Base-by-base conservation (phyloP, 257 asterid species). In the Solanum bulbocastanum region DNA sequence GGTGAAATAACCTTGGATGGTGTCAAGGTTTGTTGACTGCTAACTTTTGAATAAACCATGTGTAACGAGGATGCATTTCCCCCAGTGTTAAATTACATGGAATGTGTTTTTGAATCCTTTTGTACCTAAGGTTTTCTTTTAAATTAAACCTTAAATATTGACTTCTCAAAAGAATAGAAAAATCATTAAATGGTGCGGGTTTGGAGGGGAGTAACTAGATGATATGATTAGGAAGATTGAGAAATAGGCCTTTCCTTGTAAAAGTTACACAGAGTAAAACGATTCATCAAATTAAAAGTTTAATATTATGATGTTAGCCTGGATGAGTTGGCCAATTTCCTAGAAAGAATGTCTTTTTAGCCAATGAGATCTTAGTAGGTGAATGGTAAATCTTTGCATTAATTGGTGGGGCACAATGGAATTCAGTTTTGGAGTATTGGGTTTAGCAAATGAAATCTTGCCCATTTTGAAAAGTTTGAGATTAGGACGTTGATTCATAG, bases 1-100 rank as follows among this genome's bases (percentile, higher is more conserved):
- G 96, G 95, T 44, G 98, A 95, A 91, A 87, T 97, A 83, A 92
- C 95, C 84, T 42, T 91, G 49, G 90, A 90, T 91, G 93, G 42
- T 78, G 92, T 97, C 83, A 93, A 95, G 98, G 99, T 96, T 71
- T 86, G 88, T 76, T 74, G 30, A 40, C 86, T 62, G 42, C 33
- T 82, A 73, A 83, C 87, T 22, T 82, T 86, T 72, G n/a, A 60
- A 86, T 33, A 71, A 42, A 32, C n/a, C 49, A 13, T 22, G 37
- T 44, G 39, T 79, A 8, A 27, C 40, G 12, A 44, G 32, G 27
- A 25, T 44, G 66, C 27, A 79, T 66, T 78, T 78, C 37, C 62
- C 23, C 66, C 5, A 44, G 85, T 44, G 65, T 44, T 27, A 27
- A 27, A 79, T 44, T 79, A 27, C 25, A 44, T 44, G 27, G 33